phyloP scores from a whole-genome alignment of 2,329 filamentous ascomycete species.

The Pochonia chlamydosporia region DNA sequence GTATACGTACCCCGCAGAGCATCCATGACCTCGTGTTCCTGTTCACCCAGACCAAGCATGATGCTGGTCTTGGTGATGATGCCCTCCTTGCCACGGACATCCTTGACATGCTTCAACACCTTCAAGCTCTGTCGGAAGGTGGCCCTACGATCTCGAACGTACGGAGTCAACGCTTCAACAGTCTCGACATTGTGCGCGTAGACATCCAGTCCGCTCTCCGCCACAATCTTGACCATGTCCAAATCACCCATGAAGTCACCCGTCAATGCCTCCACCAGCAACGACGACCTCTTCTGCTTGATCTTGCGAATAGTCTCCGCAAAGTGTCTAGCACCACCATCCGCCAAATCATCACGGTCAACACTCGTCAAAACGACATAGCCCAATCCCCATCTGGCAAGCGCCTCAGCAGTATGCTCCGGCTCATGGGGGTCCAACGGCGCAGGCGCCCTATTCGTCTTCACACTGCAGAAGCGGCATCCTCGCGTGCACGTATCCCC shows the following conservation, averaged over 20 bases:
- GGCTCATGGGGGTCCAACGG: constrained; percentile 94
- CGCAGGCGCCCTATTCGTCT: constrained; percentile 69
- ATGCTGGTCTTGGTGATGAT: constrained; percentile 98
- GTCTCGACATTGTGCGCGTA: constrained; percentile 98
- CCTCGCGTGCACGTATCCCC: constrained; percentile 96
- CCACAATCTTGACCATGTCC: constrained; percentile 82
- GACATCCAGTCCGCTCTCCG: constrained; percentile 83
- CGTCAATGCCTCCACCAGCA: constrained; percentile 78
- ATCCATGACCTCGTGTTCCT: constrained; percentile 76
- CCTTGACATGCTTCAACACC: constrained; percentile 78
- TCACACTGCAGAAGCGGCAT: constrained; percentile 95
- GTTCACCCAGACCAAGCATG: constrained; percentile 94
- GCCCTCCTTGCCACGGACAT: constrained; percentile 56
- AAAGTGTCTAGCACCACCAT: constrained; percentile 85
- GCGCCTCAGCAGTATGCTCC: constrained; percentile 90
- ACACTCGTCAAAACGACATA: constrained; percentile 94
- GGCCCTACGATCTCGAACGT: constrained; percentile 82
- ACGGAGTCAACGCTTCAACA: constrained; percentile 81
- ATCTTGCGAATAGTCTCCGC: constrained; percentile 92
- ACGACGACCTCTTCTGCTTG: constrained; percentile 72
- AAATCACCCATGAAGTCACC: constrained; percentile 82
- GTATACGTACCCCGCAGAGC: constrained; percentile 57
- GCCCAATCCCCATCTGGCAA: constrained; percentile 87
- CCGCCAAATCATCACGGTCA: constrained; percentile 84
- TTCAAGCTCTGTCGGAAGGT: constrained; percentile 80